Evolutionary conservation across 441 rosid species (phyloP).

Genomic region (Breynia disticha): DNA sequence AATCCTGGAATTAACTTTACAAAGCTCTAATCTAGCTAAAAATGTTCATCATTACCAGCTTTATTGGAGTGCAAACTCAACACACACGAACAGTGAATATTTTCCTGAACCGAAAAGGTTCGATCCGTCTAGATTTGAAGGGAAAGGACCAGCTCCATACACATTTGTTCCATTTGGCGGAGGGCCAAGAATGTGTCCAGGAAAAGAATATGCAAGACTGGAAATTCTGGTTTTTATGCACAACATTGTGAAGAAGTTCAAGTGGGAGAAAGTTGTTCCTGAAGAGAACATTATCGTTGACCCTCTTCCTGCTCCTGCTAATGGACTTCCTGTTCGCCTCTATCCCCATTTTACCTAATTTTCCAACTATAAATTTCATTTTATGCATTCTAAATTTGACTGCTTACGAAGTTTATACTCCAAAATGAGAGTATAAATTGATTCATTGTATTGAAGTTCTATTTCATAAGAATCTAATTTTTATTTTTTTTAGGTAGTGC

Average conservation of each 20-base stretch:
- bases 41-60: neutral
- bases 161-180: conserved; percentile 19
- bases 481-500: neutral
- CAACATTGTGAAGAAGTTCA: conserved; percentile 10
- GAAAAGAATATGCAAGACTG: conserved; percentile 14
- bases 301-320: conserved; percentile 10
- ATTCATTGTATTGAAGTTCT: too few relatives aligned
- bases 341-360: neutral
- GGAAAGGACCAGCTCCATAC: conserved; percentile 18
- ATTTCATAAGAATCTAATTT: too few relatives aligned
- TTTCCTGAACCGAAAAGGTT: conserved; percentile 15
- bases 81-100: conserved; percentile 5
- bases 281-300: conserved; percentile 11
- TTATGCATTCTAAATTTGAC: too few relatives aligned
- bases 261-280: conserved; percentile 1
- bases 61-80: conserved; percentile 17
- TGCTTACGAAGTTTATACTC: too few relatives aligned
- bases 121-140: conserved; percentile 17
- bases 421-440: too few relatives aligned
- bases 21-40: neutral
- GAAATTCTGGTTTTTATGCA: conserved; percentile 19
- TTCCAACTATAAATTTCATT: too few relatives aligned
- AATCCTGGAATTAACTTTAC: too few relatives aligned
- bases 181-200: conserved; percentile 20
- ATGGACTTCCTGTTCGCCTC: conserved; percentile 15